phyloP scores from a whole-genome alignment of 257 asterid species.

The Solanum rostratum region DNA sequence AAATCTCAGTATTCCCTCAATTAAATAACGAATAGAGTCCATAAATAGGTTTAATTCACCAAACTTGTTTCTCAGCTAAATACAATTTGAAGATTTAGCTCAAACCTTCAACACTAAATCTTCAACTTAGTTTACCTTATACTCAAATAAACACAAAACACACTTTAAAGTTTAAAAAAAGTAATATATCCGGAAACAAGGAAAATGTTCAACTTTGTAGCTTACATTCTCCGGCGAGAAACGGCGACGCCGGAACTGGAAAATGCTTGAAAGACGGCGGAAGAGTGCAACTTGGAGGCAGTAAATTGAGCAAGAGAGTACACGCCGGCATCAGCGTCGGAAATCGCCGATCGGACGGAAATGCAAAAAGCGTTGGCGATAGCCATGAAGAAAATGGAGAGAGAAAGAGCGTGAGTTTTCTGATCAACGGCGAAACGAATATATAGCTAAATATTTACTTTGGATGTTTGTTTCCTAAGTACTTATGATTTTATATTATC shows the following conservation, averaged over 20 bases:
- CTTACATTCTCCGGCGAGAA: constrained; percentile 20
- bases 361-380: constrained; percentile 34
- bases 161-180: background rate
- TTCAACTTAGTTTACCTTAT: background rate
- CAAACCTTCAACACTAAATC: background rate
- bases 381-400: constrained; percentile 25
- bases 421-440: background rate
- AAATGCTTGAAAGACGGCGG: constrained; percentile 5
- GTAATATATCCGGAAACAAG: background rate
- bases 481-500: too few relatives aligned
- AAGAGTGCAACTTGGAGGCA: background rate
- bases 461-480: too few relatives aligned
- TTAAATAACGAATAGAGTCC: background rate
- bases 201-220: background rate
- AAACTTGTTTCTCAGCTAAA: background rate
- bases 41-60: background rate
- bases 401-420: constrained; percentile 8
- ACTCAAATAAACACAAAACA: background rate
- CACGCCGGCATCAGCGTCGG: constrained; percentile 5
- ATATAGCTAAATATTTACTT: background rate
- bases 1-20: background rate
- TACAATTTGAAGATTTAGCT: background rate
- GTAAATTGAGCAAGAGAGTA: constrained; percentile 3
- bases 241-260: background rate
- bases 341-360: constrained; percentile 24